phyloP scores from a whole-genome alignment of 2,329 filamentous ascomycete genomes.

The Fusarium sp. region DNA sequence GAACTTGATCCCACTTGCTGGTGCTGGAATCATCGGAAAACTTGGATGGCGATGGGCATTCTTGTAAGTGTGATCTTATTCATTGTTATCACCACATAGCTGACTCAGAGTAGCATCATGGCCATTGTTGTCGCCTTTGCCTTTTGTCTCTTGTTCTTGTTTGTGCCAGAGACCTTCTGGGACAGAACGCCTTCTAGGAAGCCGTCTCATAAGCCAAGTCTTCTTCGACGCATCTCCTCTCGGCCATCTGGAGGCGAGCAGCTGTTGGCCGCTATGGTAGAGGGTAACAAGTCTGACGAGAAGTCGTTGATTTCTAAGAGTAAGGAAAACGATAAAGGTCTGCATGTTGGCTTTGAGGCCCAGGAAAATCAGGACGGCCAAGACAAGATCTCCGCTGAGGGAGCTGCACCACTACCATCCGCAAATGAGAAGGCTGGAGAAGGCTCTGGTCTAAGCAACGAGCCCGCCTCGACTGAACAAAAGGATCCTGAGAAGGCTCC shows the following conservation, averaged over 20 bases:
- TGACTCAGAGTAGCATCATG: conserved; percentile 73
- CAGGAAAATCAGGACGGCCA: not conserved
- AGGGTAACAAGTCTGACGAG: not conserved
- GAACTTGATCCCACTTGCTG: conserved; percentile 90
- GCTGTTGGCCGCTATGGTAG: conserved; percentile 54
- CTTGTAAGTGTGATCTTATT: conserved; percentile 68
- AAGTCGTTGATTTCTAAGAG: not conserved
- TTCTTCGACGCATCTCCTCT: conserved; percentile 57
- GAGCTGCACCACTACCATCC: not conserved
- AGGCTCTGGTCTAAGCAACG: conserved; percentile 2
- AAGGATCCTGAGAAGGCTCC: conserved; percentile 60
- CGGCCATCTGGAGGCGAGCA: not conserved
- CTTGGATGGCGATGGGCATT: conserved; percentile 92
- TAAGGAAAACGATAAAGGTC: not conserved
- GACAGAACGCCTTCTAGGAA: conserved; percentile 77
- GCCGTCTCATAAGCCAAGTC: conserved; percentile 57
- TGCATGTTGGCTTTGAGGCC: not conserved
- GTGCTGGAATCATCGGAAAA: conserved; percentile 83
- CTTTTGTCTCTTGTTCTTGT: conserved; percentile 82
- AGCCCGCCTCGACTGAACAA: conserved; percentile 34
- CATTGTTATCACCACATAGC: not conserved
- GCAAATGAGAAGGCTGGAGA: not conserved
- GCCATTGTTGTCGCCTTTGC: conserved; percentile 83
- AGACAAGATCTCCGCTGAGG: not conserved
- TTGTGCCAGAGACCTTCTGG: conserved; percentile 96